A percentile compares a stretch with the other conserved stretches of the same genome.
Conservation (phyloP, 805 yeast genomes). For the Debaryomyces castellii region DNA sequence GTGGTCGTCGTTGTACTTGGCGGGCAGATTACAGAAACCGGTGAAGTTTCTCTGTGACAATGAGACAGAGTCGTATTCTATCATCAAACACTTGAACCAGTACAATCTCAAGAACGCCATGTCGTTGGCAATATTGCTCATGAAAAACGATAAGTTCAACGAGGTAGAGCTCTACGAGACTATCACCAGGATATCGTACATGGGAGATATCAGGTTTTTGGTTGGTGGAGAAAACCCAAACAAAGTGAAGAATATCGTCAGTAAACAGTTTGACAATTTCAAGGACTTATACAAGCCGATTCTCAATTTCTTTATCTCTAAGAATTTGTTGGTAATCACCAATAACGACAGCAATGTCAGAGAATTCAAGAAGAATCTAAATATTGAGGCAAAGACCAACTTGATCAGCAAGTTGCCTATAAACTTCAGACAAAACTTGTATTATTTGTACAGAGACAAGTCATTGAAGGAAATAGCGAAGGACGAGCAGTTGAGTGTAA, state of each 20-base stretch:
- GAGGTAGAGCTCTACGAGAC: constrained; percentile 70
- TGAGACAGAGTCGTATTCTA: constrained; percentile 37
- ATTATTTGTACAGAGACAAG: constrained; percentile 25
- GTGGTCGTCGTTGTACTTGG: constrained; percentile 84
- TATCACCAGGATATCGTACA: constrained; percentile 78
- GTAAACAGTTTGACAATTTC: constrained; percentile 69
- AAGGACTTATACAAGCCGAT: constrained; percentile 73
- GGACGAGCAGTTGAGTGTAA: constrained; percentile 30
- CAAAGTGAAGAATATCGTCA: constrained; percentile 82
- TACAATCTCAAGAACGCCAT: constrained; percentile 78
- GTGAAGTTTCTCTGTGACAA: constrained; percentile 67
- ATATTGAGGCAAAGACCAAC: constrained; percentile 9
- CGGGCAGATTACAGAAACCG: constrained; percentile 94
- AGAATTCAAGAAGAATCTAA: constrained; percentile 12
- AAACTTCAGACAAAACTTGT: constrained; percentile 45
- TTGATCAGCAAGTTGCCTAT: constrained; percentile 49
- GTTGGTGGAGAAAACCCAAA: constrained; percentile 91
- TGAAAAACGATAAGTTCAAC: constrained; percentile 45
- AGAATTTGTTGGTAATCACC: constrained; percentile 15
- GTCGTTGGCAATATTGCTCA: constrained; percentile 59
- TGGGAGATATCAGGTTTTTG: constrained; percentile 86
- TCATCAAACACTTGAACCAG: constrained; percentile 67
- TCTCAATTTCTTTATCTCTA: constrained; percentile 19
- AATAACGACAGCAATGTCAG: constrained; percentile 10
- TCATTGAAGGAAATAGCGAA: constrained; percentile 40